Conservation (phyloP, 2,329 filamentous ascomycete species). For the Penicillium capsulatum region DNA sequence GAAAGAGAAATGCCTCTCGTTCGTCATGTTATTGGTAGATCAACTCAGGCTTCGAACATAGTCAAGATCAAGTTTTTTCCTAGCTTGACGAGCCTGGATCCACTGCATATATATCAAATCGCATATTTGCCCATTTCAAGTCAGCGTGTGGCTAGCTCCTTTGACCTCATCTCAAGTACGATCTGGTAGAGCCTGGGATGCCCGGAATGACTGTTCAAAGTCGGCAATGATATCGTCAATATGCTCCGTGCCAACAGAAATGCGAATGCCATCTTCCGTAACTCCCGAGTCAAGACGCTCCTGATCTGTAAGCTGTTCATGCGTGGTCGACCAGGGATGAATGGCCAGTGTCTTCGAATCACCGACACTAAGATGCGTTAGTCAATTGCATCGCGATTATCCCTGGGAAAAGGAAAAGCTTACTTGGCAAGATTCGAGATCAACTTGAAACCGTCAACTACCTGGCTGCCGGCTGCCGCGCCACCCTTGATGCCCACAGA, state of each 20-base stretch:
- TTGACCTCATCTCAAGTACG: too few relatives aligned
- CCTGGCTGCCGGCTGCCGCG: slow-evolving; percentile 72
- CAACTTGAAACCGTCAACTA: slow-evolving; percentile 92
- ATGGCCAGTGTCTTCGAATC: slow-evolving; percentile 94
- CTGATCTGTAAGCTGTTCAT: slow-evolving; percentile 81
- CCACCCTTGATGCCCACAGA: slow-evolving; percentile 93
- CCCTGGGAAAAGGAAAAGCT: slow-evolving; percentile 12
- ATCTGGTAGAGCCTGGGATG: slow-evolving; percentile 42
- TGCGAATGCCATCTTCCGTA: slow-evolving; percentile 84
- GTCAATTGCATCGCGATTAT: slow-evolving; percentile 8
- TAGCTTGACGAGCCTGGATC: too few relatives aligned
- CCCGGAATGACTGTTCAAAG: slow-evolving; percentile 84
- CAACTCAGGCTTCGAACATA: too few relatives aligned
- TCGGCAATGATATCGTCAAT: slow-evolving; percentile 97
- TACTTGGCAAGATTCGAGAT: slow-evolving; percentile 91
- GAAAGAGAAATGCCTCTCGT: too few relatives aligned
- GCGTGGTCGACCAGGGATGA: slow-evolving; percentile 92
- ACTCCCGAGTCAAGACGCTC: slow-evolving; percentile 79
- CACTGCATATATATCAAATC: too few relatives aligned
- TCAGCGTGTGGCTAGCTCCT: too few relatives aligned
- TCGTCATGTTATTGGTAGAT: too few relatives aligned
- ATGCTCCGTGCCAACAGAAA: slow-evolving; percentile 92
- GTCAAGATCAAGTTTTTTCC: too few relatives aligned
- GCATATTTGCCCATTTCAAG: too few relatives aligned
- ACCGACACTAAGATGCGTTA: slow-evolving; percentile 57